Evolutionary conservation across 371 early-diverging fungal species (phyloP), one percentile per base, ranked within the genome.

Genomic region (Rhizopus arrhizus): DNA sequence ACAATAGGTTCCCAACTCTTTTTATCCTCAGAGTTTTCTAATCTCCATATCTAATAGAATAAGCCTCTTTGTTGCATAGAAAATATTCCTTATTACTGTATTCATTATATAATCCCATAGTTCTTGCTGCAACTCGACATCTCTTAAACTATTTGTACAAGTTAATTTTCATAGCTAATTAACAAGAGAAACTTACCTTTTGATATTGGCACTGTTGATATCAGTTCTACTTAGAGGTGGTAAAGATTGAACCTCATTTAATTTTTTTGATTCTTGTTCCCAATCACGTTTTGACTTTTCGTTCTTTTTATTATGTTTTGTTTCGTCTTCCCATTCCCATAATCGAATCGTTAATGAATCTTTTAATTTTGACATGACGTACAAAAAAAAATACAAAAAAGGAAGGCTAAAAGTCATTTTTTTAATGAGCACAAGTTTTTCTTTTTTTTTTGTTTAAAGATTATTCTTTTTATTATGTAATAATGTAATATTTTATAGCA

Each of bases 1-100:
- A 71, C 68, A 10, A 64, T 4, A 4, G 58, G 7, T 2, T 56
- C 56, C 71, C 71, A 71, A 38, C 46, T 41, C 29, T 61, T 59
- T 33, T 48, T 56, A 32, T 52, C 42, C 3, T 43, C 8, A 5
- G 10, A 31, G 36, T 56, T 43, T 11, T 51, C 34, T 22, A 64
- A 43, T 9, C 54, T n/a, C 1, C 16, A 8, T 6, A 55, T 38
- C 50, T 55, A 31, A 42, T 3, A 47, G 8, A 42, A 28, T 41
- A 4, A 48, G 22, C 16, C 8, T 33, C n/a, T 33, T 56, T 42
- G 12, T 41, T 22, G 11, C 5, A 51, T 10, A 51, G 5, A 29
- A 9, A 16, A 11, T 22, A 6, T 6, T 12, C 15, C 32, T n/a
- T 13, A 5, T 38, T 54, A 59, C 64, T 36, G 53, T 58, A 33